Percentiles rank a stretch among this genome's conserved stretches.
Evolutionary conservation across 1,284 basidiomycete genomes (phyloP).

Genomic region (Stereum hirsutum): DNA sequence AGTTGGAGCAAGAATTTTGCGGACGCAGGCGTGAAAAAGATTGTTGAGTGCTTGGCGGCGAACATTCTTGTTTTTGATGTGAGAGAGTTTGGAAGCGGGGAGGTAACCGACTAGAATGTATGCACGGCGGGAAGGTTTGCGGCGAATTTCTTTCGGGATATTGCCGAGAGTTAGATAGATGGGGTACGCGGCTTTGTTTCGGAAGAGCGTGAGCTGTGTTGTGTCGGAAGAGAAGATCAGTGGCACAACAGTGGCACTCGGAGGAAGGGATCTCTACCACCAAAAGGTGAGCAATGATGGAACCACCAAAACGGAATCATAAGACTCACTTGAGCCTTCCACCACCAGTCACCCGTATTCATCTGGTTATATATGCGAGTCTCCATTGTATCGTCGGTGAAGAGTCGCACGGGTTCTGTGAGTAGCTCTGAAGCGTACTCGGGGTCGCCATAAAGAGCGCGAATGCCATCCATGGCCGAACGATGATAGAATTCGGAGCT

Average conservation of each 20-base stretch:
- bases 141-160: slow-evolving; percentile 29
- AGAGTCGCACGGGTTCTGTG: slow-evolving; percentile 19
- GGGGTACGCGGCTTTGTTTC: slow-evolving; percentile 26
- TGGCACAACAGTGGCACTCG: slow-evolving; percentile 29
- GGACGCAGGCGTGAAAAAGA: slow-evolving; percentile 27
- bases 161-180: slow-evolving; percentile 34
- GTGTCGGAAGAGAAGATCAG: slow-evolving; percentile 32
- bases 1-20: slow-evolving; percentile 19
- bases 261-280: slow-evolving; percentile 17
- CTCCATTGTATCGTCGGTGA: slow-evolving; percentile 7
- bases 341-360: slow-evolving; percentile 2
- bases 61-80: slow-evolving; percentile 20
- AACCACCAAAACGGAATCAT: neutral
- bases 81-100: slow-evolving; percentile 22
- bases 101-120: slow-evolving; percentile 30
- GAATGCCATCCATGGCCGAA: slow-evolving; percentile 20
- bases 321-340: slow-evolving; percentile 2
- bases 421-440: slow-evolving; percentile 15
- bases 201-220: slow-evolving; percentile 22
- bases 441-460: slow-evolving; percentile 16
- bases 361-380: neutral
- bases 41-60: slow-evolving; percentile 21
- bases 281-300: neutral
- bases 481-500: slow-evolving; percentile 18
- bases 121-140: slow-evolving; percentile 23